Percentiles rank a stretch among this genome's conserved stretches.
phyloP scores from a whole-genome alignment of 768 basidiomycete genomes.

The Piloderma croceum region DNA sequence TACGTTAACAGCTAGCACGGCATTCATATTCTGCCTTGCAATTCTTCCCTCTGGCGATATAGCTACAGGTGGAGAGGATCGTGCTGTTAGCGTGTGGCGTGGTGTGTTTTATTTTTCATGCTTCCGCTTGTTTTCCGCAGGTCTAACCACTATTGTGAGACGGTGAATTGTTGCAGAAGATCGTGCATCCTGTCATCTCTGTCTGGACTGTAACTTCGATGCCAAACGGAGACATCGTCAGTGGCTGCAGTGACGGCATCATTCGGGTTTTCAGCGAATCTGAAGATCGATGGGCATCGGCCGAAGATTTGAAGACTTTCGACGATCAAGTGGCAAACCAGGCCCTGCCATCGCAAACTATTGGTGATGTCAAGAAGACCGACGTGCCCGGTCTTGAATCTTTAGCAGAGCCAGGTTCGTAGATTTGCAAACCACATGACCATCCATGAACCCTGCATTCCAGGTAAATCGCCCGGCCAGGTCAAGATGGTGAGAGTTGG shows the following conservation, averaged over 20 bases:
- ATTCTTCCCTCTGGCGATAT: conserved; percentile 77
- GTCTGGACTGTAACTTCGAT: conserved; percentile 90
- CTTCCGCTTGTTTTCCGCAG: conserved; percentile 3
- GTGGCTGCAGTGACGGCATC: conserved; percentile 82
- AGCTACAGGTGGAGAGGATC: conserved; percentile 92
- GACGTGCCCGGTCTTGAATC: conserved; percentile 88
- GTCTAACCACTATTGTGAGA: conserved; percentile 37
- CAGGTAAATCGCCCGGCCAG: conserved; percentile 27
- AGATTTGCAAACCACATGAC: conserved; percentile 3
- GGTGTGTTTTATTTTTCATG: conserved; percentile 39
- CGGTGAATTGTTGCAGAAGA: conserved; percentile 82
- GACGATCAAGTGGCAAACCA: conserved; percentile 75
- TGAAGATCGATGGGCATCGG: conserved; percentile 68
- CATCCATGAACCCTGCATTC: neutral
- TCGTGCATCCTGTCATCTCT: conserved; percentile 93
- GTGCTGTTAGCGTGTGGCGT: conserved; percentile 87
- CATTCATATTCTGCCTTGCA: conserved; percentile 90
- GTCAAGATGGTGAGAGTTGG: conserved; percentile 86
- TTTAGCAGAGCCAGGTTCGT: conserved; percentile 61
- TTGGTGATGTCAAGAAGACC: conserved; percentile 89
- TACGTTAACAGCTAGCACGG: conserved; percentile 89
- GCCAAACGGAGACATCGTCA: conserved; percentile 89
- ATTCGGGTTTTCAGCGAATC: conserved; percentile 81
- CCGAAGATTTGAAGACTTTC: conserved; percentile 58
- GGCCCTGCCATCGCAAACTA: conserved; percentile 76